Percentiles rank a stretch among this genome's conserved stretches.
Evolutionary conservation across 129 eudicot genomes (phyloP).

Genomic region (Flaveria bidentis): DNA sequence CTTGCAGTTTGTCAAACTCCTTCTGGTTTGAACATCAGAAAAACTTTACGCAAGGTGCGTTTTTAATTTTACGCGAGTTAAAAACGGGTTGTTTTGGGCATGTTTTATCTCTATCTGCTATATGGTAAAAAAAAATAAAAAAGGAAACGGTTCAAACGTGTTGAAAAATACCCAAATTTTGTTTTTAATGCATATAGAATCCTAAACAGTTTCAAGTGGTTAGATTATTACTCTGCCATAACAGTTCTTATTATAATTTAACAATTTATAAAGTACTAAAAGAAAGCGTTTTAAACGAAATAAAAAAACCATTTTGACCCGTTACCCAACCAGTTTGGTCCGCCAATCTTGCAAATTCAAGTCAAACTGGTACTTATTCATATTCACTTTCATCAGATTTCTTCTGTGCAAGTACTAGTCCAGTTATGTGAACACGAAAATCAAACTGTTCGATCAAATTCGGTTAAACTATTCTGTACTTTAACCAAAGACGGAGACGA

Average conservation of each 20-base stretch:
- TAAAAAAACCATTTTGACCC: no score
- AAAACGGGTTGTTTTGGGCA: background rate
- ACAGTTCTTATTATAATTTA: no score
- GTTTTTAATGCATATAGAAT: background rate
- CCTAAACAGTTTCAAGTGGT: background rate
- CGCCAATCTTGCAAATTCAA: background rate
- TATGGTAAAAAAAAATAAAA: background rate
- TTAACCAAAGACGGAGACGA: constrained; percentile 46
- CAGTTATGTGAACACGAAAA: constrained; percentile 49
- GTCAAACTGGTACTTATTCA: background rate
- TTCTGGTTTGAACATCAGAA: constrained; percentile 40
- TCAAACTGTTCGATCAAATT: constrained; percentile 39
- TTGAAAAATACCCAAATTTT: background rate
- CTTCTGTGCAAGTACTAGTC: constrained; percentile 44
- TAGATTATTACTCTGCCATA: no score
- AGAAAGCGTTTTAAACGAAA: no score
- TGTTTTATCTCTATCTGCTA: background rate
- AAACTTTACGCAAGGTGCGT: constrained; percentile 44
- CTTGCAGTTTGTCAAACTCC: constrained; percentile 48
- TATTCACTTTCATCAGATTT: constrained; percentile 34
- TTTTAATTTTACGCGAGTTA: background rate
- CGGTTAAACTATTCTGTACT: constrained; percentile 39
- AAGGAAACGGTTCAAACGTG: background rate
- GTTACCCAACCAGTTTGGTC: no score
- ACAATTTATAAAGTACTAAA: background rate